These are phyloP conservation scores for Amanita jacksonii DNA, from an alignment of 768 basidiomycete species.

Conservation along the genomic window DNA sequence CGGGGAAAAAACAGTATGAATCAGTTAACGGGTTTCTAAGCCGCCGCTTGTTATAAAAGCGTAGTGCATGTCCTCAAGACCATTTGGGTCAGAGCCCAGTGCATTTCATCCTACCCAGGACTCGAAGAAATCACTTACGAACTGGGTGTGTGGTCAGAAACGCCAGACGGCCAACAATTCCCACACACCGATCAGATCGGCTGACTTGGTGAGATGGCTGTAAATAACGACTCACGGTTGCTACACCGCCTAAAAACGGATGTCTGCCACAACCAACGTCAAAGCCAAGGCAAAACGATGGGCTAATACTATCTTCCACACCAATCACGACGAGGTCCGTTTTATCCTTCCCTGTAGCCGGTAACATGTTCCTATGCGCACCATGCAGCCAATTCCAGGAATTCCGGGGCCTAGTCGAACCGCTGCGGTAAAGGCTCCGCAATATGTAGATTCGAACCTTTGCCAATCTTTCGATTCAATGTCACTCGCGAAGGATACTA, in stretches of 20 bases:
- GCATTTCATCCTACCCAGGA: slow-evolving; percentile 37
- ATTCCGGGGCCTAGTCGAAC: background rate
- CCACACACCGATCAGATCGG: background rate
- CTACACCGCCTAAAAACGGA: background rate
- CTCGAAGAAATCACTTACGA: slow-evolving; percentile 7
- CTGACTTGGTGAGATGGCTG: background rate
- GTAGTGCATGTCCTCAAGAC: slow-evolving; percentile 36
- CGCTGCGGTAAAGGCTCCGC: background rate
- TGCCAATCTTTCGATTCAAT: slow-evolving; percentile 20
- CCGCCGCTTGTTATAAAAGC: slow-evolving; percentile 33
- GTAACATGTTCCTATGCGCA: too few relatives aligned
- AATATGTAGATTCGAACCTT: slow-evolving; percentile 11
- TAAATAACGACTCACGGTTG: too few relatives aligned
- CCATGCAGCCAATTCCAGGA: too few relatives aligned
- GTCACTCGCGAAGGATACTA: slow-evolving; percentile 13
- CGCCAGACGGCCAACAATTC: background rate
- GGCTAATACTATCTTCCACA: background rate
- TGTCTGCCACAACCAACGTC: slow-evolving; percentile 8
- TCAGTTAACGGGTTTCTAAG: slow-evolving; percentile 48
- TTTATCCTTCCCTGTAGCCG: background rate
- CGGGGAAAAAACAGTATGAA: slow-evolving; percentile 13
- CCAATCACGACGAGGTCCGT: background rate
- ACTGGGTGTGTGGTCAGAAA: background rate
- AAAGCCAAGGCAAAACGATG: slow-evolving; percentile 11
- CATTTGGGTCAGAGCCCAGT: slow-evolving; percentile 45